Evolutionary conservation across 352 stramenopile genomes (phyloP), one percentile per base, ranked within the genome.

Genomic region (Globisporangium radiosum): DNA sequence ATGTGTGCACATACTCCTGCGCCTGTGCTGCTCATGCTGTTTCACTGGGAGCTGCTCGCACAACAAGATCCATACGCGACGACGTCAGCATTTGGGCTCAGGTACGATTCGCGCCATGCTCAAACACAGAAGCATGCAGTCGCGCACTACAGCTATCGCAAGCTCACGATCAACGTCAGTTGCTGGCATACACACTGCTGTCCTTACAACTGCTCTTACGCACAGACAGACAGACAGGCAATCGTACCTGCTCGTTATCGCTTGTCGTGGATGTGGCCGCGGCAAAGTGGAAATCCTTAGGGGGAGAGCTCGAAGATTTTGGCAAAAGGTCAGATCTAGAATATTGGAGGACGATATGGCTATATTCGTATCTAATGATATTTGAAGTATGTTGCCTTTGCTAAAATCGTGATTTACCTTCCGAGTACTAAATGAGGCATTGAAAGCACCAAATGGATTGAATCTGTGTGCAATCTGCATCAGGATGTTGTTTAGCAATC

Each of bases 1-100:
- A 47, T 13, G 13, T 43, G 39, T 47, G 5, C 3, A 56, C 76
- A 56, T 70, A 87, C 77, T 48, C 85, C 85, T 59, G 85, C 82
- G 40, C 85, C 85, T 37, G 85, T 92, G 70, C 84, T 94, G 72
- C 81, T 94, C 85, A 94, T 94, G 17, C 3, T 76, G 48, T 10
- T 42, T 52, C 40, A 57, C 43, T 57, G 10, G 54, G 11, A 15
- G 43, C 43, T 47, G 43, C 13, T 4, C 10, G n/a, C 43, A 15
- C 11, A 15, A 47, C 43, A 47, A 47, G 43, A 47, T 47, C 10
- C 43, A 5, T 17, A 47, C 17, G 17, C 17, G 17, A 19, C 3
- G 11, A 14, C 15, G 11, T 6, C 11, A 33, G 43, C 11, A 47
- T 6, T 8, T 15, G n/a, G 0, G 15, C 43, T 11, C 11, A 17